These are phyloP conservation scores for Chlamydomonas reinhardtii DNA, from an alignment of 163 green algal species.

Conservation along the genomic window DNA sequence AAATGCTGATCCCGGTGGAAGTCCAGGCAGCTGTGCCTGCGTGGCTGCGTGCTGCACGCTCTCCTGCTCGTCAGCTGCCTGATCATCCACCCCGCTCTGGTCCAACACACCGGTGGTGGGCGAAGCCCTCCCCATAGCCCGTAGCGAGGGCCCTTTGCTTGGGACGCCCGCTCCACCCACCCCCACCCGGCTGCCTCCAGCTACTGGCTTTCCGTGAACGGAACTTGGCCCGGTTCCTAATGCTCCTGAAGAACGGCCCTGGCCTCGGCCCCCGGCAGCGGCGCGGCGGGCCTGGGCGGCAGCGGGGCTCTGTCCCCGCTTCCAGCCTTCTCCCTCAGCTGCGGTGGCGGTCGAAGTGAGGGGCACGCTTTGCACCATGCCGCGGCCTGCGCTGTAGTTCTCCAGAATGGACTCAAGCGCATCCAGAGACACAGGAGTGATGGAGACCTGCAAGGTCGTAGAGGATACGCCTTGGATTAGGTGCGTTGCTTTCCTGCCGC, in stretches of 20 bases:
- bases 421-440: slow-evolving; percentile 65
- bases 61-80: neutral
- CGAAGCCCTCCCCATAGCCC: neutral
- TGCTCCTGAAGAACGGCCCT: too few species aligned
- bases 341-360: neutral
- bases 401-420: slow-evolving; percentile 71
- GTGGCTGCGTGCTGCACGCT: neutral
- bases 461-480: too few species aligned
- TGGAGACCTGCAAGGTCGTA: neutral
- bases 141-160: neutral
- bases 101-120: neutral
- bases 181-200: too few species aligned
- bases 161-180: neutral
- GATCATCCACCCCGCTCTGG: neutral
- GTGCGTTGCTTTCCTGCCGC: too few species aligned
- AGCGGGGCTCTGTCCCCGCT: too few species aligned
- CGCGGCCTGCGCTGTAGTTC: slow-evolving; percentile 43
- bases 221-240: too few species aligned
- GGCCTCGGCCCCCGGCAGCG: too few species aligned
- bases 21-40: slow-evolving; percentile 4
- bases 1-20: neutral
- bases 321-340: neutral
- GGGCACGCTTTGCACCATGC: neutral
- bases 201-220: too few species aligned
- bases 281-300: too few species aligned